Base-by-base conservation (phyloP, 73 alveolate species). In the Durusdinium trenchii region DNA sequence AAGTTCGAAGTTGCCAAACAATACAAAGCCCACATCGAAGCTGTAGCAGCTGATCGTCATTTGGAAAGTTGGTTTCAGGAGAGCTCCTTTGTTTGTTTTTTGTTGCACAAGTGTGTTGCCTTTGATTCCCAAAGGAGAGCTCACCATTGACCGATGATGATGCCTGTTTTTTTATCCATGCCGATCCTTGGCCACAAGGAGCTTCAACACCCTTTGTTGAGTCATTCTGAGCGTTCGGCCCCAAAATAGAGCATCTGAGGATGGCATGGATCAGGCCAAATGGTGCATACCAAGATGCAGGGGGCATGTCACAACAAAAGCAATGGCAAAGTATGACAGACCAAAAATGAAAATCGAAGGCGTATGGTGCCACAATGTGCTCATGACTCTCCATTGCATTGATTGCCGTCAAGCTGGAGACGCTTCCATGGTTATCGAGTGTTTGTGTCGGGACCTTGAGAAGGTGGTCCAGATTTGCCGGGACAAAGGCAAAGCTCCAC, bases 251-350 rank as follows among this genome's bases (percentile, higher is more conserved):
- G 6, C 40, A 42, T 0, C 35, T 28, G 48, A 85, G 94, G 94
- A 85, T 52, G 94, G 94, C 26, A 85, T 85, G 94, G 94, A 85
- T 35, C 94, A 85, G 38, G 43, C 60, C 42, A 85, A 85, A 43
- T 85, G 76, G 79, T 12, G 45, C 3, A 28, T 85, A 18, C 94
- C 94, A 10, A 30, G 94, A n/a, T 35, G 38, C 1, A n/a, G 94
- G 5, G 3, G 38, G 5, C 35, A 46, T 26, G 28, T 54, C 40
- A 3, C 61, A 1, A 54, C 79, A 38, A 54, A 51, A 54, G 16
- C 30, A 18, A 35, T 85, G 20, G 94, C 79, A 36, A 50, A 85
- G 43, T 54, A 12, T 28, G 79, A 85, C 4, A 6, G 78, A 10
- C 94, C 94, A 38, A 51, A 38, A 60, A 38, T 35, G 28, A 85